Percentiles rank a stretch among this genome's conserved stretches.
Conservation (phyloP, 441 rosid genomes). For the Cnidoscolus chayamansa region DNA sequence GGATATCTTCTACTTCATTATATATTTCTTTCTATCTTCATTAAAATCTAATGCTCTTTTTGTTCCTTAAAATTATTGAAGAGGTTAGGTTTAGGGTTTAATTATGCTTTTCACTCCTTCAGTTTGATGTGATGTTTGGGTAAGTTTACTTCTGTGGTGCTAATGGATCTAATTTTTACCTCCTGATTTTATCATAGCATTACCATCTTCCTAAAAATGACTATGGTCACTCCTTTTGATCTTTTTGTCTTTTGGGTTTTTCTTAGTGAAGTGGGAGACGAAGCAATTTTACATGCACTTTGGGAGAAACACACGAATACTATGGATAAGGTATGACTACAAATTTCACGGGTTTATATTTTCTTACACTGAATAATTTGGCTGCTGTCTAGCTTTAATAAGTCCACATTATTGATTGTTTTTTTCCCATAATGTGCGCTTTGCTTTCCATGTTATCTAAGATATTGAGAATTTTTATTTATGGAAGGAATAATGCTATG, state of each 20-base stretch:
- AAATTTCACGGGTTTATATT: neutral
- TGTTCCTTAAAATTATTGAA: neutral
- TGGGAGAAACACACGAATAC: conserved; percentile 58
- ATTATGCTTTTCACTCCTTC: neutral
- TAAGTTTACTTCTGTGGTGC: neutral
- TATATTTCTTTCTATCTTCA: neutral
- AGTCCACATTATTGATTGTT: neutral
- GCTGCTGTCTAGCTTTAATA: neutral
- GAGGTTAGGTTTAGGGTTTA: neutral
- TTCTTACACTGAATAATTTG: conserved; percentile 1
- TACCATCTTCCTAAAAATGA: neutral
- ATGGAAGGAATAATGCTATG: conserved; percentile 1
- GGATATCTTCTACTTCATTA: neutral
- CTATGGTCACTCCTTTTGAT: neutral
- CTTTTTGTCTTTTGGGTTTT: conserved; percentile 5
- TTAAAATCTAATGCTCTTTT: neutral
- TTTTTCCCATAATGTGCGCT: neutral
- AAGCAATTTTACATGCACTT: conserved; percentile 51
- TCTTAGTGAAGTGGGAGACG: conserved; percentile 59
- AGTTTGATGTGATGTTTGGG: neutral
- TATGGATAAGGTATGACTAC: conserved; percentile 41
- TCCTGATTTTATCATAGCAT: neutral
- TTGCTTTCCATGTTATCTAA: neutral
- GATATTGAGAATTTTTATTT: neutral
- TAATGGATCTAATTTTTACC: neutral